Base-by-base conservation (phyloP, 2,329 filamentous ascomycete species). In the Pseudocercospora crystallina region DNA sequence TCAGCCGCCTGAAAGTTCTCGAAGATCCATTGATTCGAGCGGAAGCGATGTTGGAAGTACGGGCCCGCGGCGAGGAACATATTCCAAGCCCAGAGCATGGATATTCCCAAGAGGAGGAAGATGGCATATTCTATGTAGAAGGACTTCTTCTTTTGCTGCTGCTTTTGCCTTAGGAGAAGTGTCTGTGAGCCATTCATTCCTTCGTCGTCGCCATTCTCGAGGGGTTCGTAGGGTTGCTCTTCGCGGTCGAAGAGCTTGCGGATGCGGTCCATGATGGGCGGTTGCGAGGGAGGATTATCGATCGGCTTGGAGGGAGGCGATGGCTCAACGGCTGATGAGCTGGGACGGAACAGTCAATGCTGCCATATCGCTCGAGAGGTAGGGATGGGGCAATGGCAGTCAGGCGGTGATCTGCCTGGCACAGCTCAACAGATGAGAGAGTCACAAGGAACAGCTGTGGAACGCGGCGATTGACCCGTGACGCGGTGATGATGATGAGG, bases 61-160 rank as follows among this genome's bases (percentile, higher is more conserved):
- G 92, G 90, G 1, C 90, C 89, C 8, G 92, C 90, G 39, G 94
- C 92, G 61, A 97, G 82, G 71, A 97, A 96, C 92, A 96, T 96
- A 76, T 97, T 97, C 92, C 92, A 97, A 48, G 92, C 90, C 92
- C 92, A 97, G 38, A 97, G 79, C 94, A 97, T 97, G 45, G 91
- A 89, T 49, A 96, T 79, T 43, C 94, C 94, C 20, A 97, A 76
- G 43, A 96, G 74, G 49, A 87, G 76, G 71, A 97, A 97, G 66
- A 96, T 85, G 61, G 73, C 75, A 72, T 97, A 99, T 69, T 95
- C 89, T 32, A 89, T 66, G 84, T 87, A 90, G 56, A 90, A 95
- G 73, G 96, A 96, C 32, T 38, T 50, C 30, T 36, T 43, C 38
- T 37, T 40, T 49, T 30, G 11, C 32, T 17, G 31, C 14, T 39